Evolutionary conservation across 2,329 filamentous ascomycete genomes (phyloP).

Genomic region (Fusarium sp.): DNA sequence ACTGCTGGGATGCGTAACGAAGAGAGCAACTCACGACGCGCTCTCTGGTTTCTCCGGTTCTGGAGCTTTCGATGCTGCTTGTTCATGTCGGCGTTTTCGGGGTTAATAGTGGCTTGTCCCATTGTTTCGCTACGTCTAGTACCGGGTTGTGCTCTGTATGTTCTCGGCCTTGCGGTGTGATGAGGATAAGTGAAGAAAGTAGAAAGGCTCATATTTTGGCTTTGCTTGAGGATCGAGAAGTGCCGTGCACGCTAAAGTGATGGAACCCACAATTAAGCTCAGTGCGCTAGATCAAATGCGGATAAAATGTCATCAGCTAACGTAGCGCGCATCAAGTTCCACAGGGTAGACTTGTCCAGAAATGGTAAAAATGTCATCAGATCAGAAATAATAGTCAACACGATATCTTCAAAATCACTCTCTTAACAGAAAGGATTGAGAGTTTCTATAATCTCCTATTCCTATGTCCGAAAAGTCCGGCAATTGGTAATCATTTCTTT

Average conservation of each 20-base stretch:
- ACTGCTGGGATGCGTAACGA: neutral
- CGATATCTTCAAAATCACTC: too few relatives aligned
- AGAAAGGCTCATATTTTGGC: too few relatives aligned
- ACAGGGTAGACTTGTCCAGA: neutral
- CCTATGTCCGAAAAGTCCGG: too few relatives aligned
- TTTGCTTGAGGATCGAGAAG: too few relatives aligned
- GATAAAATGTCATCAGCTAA: neutral
- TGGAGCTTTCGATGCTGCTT: neutral
- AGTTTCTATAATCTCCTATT: too few relatives aligned
- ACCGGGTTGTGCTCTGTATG: neutral
- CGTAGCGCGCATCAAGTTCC: too few relatives aligned
- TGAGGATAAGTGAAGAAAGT: neutral
- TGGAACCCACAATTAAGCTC: neutral
- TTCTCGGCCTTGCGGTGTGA: too few relatives aligned
- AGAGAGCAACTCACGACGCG: neutral
- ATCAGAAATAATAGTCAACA: neutral
- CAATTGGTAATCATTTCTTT: too few relatives aligned
- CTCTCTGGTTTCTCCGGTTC: conserved; percentile 16
- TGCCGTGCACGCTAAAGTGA: too few relatives aligned
- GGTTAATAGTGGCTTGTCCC: too few relatives aligned
- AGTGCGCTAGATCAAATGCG: neutral
- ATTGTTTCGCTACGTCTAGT: neutral
- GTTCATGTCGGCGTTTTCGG: neutral
- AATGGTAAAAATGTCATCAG: neutral
- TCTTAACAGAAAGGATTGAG: too few relatives aligned